These are phyloP conservation scores for Pseudocercospora vitis DNA, from an alignment of 2,329 filamentous ascomycete species.

Conservation along the genomic window DNA sequence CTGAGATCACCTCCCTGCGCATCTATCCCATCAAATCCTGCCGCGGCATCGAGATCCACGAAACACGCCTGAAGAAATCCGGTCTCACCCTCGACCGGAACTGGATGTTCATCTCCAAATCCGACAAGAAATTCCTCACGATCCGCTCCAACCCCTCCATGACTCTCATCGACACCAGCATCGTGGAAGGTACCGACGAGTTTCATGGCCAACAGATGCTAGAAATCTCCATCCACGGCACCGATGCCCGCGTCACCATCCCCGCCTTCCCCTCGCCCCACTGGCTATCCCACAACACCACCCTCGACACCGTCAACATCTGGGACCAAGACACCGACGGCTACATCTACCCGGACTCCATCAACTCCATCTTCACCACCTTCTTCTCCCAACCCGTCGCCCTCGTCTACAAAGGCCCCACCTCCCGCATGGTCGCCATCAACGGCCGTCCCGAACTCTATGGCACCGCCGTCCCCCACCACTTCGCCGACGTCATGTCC, in stretches of 20 bases:
- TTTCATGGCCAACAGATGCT: constrained; percentile 43
- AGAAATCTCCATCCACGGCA: constrained; percentile 49
- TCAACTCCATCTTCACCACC: constrained; percentile 56
- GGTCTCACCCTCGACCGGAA: constrained; percentile 63
- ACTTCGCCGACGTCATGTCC: constrained; percentile 62
- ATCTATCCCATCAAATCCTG: constrained; percentile 69
- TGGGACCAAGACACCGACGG: constrained; percentile 61
- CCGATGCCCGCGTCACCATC: constrained; percentile 49
- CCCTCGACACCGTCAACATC: constrained; percentile 53
- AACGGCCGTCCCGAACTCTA: constrained; percentile 57
- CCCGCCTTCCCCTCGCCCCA: constrained; percentile 55
- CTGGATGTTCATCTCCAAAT: constrained; percentile 64
- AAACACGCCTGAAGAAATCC: constrained; percentile 53
- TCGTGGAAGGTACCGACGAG: constrained; percentile 42
- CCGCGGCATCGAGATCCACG: constrained; percentile 58
- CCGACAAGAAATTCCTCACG: constrained; percentile 58
- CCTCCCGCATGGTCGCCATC: constrained; percentile 54
- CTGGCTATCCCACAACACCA: constrained; percentile 58
- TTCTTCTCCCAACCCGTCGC: constrained; percentile 59
- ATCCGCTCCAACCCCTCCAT: constrained; percentile 62
- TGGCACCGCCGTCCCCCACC: constrained; percentile 47
- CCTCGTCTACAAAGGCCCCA: constrained; percentile 62
- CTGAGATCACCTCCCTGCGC: constrained; percentile 51
- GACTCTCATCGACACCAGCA: constrained; percentile 60
- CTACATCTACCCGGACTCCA: constrained; percentile 52